Conservation (phyloP, 2,329 filamentous ascomycete genomes). For the Pseudogymnoascus verrucosus region DNA sequence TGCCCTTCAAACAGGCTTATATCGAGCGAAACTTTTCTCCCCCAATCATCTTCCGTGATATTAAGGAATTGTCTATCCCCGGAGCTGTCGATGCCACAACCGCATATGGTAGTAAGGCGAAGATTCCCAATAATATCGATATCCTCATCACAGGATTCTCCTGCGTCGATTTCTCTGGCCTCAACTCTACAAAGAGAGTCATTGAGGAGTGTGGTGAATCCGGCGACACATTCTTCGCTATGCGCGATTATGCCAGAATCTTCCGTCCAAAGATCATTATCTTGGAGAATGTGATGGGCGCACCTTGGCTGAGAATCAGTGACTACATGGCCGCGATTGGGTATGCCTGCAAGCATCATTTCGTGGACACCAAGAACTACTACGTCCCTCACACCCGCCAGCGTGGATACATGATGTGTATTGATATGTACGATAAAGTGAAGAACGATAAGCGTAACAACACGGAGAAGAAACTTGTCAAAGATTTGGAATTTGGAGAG, state of each 20-base stretch:
- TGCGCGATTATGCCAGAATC: slow-evolving; percentile 47
- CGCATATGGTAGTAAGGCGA: slow-evolving; percentile 52
- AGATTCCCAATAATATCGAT: slow-evolving; percentile 51
- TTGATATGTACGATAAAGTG: slow-evolving; percentile 36
- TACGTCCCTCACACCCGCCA: slow-evolving; percentile 65
- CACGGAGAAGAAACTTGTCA: slow-evolving; percentile 39
- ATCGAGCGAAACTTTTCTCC: slow-evolving; percentile 52
- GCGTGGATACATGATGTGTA: slow-evolving; percentile 51
- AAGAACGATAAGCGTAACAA: slow-evolving; percentile 22
- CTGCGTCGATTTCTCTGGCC: slow-evolving; percentile 64
- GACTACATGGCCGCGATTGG: slow-evolving; percentile 30
- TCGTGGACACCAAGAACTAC: slow-evolving; percentile 61
- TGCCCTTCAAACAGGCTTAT: slow-evolving; percentile 55
- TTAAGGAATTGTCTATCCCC: slow-evolving; percentile 39
- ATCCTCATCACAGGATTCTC: slow-evolving; percentile 65
- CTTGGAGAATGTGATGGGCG: slow-evolving; percentile 60
- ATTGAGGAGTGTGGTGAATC: slow-evolving; percentile 54
- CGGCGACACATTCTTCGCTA: slow-evolving; percentile 53
- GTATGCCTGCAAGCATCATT: slow-evolving; percentile 44
- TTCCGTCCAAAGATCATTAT: slow-evolving; percentile 57
- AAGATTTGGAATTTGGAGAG: slow-evolving; percentile 10
- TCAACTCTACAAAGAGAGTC: slow-evolving; percentile 51
- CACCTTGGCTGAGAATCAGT: slow-evolving; percentile 44
- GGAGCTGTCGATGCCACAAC: slow-evolving; percentile 43
- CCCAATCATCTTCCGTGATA: slow-evolving; percentile 48